Conservation (phyloP, 352 stramenopile species). For the Phytopythium cucurbitacearum region DNA sequence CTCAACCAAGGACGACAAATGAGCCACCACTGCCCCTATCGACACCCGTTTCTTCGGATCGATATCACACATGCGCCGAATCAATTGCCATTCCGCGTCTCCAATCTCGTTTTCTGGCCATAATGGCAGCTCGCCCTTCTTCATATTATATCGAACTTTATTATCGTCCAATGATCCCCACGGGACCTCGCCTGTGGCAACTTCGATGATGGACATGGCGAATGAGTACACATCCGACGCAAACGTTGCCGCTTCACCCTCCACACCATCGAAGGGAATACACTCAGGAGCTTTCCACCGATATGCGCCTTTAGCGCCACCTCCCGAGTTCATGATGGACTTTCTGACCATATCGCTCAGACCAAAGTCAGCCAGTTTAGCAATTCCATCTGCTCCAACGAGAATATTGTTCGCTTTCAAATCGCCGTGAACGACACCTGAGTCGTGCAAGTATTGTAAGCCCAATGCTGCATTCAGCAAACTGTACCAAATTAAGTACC, state of each 20-base stretch:
- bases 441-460: slow-evolving; percentile 27
- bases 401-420: slow-evolving; percentile 38
- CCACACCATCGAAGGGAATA: not conserved
- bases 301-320: slow-evolving; percentile 11
- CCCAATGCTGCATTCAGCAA: slow-evolving; percentile 18
- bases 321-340: not conserved
- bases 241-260: slow-evolving; percentile 10
- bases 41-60: slow-evolving; percentile 22
- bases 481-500: slow-evolving; percentile 14
- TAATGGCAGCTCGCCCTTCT: slow-evolving; percentile 12
- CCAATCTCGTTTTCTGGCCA: slow-evolving; percentile 15
- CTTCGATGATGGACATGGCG: slow-evolving; percentile 1
- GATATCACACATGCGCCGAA: slow-evolving; percentile 26
- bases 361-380: slow-evolving; percentile 29
- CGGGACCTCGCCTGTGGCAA: slow-evolving; percentile 16
- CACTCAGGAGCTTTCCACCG: slow-evolving; percentile 26
- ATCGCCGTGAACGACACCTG: slow-evolving; percentile 27
- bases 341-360: slow-evolving; percentile 8
- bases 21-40: slow-evolving; percentile 22
- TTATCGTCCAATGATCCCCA: slow-evolving; percentile 17
- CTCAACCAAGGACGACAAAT: slow-evolving; percentile 17
- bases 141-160: slow-evolving; percentile 17
- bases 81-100: slow-evolving; percentile 18
- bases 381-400: slow-evolving; percentile 16
- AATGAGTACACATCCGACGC: slow-evolving; percentile 28